phyloP scores from a whole-genome alignment of 345 rosid genomes.

The Linum trigynum region DNA sequence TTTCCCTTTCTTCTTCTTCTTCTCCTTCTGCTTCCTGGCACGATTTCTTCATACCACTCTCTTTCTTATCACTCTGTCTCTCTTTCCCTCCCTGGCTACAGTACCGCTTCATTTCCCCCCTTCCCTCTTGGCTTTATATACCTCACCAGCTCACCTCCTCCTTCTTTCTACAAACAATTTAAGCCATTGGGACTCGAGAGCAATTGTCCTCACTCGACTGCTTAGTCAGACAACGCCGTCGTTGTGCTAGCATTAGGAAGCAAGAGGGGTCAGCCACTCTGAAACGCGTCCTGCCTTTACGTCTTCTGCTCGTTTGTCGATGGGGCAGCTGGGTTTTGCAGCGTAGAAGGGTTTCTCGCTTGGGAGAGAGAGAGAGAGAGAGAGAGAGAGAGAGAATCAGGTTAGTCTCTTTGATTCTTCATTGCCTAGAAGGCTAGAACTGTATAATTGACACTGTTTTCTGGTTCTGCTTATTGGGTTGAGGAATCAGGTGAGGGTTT shows the following conservation, averaged over 20 bases:
- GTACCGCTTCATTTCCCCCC: slow-evolving; percentile 1
- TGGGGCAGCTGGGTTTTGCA: neutral
- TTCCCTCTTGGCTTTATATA: too few species aligned
- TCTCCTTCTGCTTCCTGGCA: neutral
- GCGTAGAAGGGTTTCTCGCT: slow-evolving; percentile 3
- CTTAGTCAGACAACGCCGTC: neutral
- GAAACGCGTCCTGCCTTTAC: neutral
- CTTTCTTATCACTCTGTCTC: neutral
- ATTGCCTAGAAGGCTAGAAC: neutral
- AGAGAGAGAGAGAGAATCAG: slow-evolving; percentile 10
- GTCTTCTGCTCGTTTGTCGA: slow-evolving; percentile 11
- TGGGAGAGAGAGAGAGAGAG: neutral
- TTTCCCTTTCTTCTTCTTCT: neutral
- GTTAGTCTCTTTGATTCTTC: slow-evolving; percentile 13
- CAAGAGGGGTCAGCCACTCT: slow-evolving; percentile 5
- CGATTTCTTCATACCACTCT: too few species aligned
- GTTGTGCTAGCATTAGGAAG: neutral
- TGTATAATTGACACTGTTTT: neutral
- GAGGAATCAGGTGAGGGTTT: neutral
- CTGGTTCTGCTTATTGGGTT: neutral
- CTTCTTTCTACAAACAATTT: neutral
- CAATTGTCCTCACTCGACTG: too few species aligned
- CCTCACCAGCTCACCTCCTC: too few species aligned
- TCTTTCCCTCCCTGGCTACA: neutral
- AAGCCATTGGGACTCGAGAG: neutral